phyloP scores from a whole-genome alignment of 305 asterid genomes.

The Fraxinus nigra region DNA sequence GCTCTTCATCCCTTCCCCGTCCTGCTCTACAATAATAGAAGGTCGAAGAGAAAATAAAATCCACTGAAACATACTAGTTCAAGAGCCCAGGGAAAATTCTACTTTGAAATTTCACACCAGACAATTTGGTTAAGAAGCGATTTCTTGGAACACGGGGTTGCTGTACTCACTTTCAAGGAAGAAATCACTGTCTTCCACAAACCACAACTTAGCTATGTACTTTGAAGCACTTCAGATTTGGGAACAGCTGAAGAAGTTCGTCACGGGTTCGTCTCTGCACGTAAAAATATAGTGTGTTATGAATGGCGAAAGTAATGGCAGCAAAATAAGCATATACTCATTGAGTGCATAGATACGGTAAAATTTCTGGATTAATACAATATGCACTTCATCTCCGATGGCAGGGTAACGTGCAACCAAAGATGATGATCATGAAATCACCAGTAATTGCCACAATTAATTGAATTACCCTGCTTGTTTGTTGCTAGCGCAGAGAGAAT shows the following conservation, averaged over 20 bases:
- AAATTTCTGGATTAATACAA: not conserved
- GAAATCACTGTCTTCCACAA: constrained; percentile 3
- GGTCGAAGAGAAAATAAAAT: not conserved
- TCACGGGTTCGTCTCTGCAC: constrained; percentile 66
- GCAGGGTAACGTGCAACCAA: not conserved
- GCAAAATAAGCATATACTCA: not conserved
- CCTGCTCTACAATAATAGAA: not conserved
- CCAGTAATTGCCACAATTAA: not conserved
- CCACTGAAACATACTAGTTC: not conserved
- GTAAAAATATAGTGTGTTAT: not conserved
- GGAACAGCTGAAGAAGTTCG: constrained; percentile 70
- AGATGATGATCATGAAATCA: not conserved
- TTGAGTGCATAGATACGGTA: not conserved
- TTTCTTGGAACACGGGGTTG: not conserved
- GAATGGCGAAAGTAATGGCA: not conserved
- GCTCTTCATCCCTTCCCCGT: not conserved
- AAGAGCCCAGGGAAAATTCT: not conserved
- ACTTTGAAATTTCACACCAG: not conserved
- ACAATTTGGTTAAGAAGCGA: not conserved
- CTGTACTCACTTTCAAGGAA: constrained; percentile 11
- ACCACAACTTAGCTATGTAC: constrained; percentile 65
- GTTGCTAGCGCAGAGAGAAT: not conserved
- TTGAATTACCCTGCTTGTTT: not conserved
- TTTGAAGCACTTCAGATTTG: constrained; percentile 71
- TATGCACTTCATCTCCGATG: not conserved